Evolutionary conservation across 83 land plant genomes (phyloP).

Genomic region (Picea engelmannii): DNA sequence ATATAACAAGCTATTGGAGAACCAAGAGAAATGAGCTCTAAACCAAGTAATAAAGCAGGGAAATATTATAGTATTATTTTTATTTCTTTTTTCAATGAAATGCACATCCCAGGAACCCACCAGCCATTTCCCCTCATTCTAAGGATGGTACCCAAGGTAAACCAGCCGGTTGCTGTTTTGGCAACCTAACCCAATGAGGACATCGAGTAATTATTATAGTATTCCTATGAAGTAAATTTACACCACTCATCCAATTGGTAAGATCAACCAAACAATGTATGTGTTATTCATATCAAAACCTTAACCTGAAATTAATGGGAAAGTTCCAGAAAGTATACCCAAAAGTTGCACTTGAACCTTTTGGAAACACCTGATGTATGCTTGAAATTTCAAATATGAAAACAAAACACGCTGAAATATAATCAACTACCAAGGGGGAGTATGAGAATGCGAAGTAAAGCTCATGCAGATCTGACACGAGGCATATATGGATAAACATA

Average conservation of each 20-base stretch:
- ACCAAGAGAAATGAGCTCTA: neutral
- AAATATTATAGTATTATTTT: no score
- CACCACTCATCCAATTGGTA: neutral
- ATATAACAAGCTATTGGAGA: neutral
- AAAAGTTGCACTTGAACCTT: neutral
- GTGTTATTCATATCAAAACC: neutral
- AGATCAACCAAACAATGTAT: neutral
- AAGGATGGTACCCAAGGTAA: no score
- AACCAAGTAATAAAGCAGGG: neutral
- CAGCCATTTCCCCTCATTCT: no score
- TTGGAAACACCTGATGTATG: neutral
- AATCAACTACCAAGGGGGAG: neutral
- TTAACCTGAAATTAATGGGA: neutral
- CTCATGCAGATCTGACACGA: neutral
- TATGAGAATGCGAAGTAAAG: neutral
- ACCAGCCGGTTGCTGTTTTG: no score
- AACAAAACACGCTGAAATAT: neutral
- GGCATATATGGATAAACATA: no score
- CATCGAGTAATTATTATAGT: no score
- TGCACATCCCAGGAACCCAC: no score
- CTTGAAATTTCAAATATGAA: neutral
- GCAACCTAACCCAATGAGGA: no score
- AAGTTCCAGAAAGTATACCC: neutral
- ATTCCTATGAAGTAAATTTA: neutral
- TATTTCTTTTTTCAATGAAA: no score